Conservation (phyloP, 371 early-diverging fungal species). For the Blakeslea trispora region DNA sequence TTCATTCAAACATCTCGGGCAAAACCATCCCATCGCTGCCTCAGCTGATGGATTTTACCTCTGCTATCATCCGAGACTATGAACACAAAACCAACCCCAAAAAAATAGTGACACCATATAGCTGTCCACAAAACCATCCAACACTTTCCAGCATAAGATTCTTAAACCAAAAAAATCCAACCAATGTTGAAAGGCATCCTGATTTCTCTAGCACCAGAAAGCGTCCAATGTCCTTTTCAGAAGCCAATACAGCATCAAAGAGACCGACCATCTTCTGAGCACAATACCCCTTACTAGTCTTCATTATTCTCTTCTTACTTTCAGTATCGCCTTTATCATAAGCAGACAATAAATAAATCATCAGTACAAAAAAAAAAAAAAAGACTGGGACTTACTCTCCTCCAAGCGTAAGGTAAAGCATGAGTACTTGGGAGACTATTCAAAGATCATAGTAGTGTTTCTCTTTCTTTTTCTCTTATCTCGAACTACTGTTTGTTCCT, state of each 20-base stretch:
- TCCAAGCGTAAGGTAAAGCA: too few relatives aligned
- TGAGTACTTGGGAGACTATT: too few relatives aligned
- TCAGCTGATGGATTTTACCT: not conserved
- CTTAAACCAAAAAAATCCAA: not conserved
- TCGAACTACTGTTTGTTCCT: too few relatives aligned
- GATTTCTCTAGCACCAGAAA: not conserved
- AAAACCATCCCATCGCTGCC: not conserved
- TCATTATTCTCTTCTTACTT: too few relatives aligned
- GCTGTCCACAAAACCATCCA: not conserved
- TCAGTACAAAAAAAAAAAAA: too few relatives aligned
- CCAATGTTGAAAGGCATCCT: not conserved
- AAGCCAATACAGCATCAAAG: not conserved
- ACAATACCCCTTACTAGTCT: not conserved
- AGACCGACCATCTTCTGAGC: not conserved
- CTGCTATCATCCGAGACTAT: not conserved
- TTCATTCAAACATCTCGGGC: not conserved
- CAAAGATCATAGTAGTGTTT: too few relatives aligned
- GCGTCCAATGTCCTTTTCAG: not conserved
- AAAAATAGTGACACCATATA: not conserved
- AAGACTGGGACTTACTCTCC: too few relatives aligned
- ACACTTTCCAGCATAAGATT: not conserved
- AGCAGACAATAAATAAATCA: too few relatives aligned
- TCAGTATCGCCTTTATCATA: too few relatives aligned
- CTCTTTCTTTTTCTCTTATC: too few relatives aligned
- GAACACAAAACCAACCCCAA: not conserved